Conservation (phyloP, 306 rosid genomes). For the Medicago truncatula region MtrunA17r5.0-ANR NC_053046.1:7915501-7916000, state of each 20-base stretch:
- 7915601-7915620: background rate
- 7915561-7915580: no score
- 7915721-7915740: constrained; percentile 4
- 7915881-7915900: background rate
- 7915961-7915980: background rate
- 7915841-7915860: background rate
- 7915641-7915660: background rate
- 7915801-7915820: background rate
- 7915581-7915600: background rate
- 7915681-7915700: background rate
- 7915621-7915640: background rate
- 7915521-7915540: no score
- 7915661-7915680: constrained; percentile 20
- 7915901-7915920: background rate
- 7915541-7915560: no score
- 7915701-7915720: background rate
- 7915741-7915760: no score
- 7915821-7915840: background rate
- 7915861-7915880: background rate
- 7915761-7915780: background rate
- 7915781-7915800: background rate
- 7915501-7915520: no score
- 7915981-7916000: constrained; percentile 6
- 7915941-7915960: background rate
- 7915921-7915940: no score